Evolutionary conservation across 2,329 filamentous ascomycete species (phyloP), one percentile per base, ranked within the genome.

Genomic region (Microsporum audouinii): DNA sequence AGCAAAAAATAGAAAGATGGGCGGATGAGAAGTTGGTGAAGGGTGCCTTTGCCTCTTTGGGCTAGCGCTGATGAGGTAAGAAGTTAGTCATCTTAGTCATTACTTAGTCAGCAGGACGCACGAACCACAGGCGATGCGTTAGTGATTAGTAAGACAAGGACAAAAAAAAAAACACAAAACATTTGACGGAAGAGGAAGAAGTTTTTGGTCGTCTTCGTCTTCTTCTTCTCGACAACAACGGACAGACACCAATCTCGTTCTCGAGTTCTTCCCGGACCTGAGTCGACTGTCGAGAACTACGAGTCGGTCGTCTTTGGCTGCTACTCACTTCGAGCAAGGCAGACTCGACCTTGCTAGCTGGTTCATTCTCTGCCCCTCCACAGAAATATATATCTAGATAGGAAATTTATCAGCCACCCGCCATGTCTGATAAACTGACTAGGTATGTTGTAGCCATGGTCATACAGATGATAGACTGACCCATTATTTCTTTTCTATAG

Each of bases 381-480:
- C 51, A 29, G 36, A 33, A 23, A 27, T 23, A 31, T 55, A 23
- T 34, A 31, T 55, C 14, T 34, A 53, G 12, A 12, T 53, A 4
- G n/a, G 8, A 55, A 6, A 55, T n/a, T 34, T 55, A 55, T 55
- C 59, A 47, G 31, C 39, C 33, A 29, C 51, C 39, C 78, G 82
- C 71, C 72, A 96, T 96, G 91, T 83, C 89, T 74, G 91, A 96
- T 83, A 96, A 88, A 79, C 85, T 96, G 71, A 97, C 92, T 70
- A 89, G 91, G 91, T 96, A 85, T 70, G 85, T 55, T 36, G 31
- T 38, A 31, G 57, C 2, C 12, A 17, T 23, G 6, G n/a, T 23
- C 12, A 10, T 45, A 1, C 57, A 43, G 39, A 36, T 43, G n/a
- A 17, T 58, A 57, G 61, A 63, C 64, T 68, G 38, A 68, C 36